Evolutionary conservation across 2,329 filamentous ascomycete genomes (phyloP), one percentile per base, ranked within the genome.

Genomic region (Colletotrichum spaethianum): DNA sequence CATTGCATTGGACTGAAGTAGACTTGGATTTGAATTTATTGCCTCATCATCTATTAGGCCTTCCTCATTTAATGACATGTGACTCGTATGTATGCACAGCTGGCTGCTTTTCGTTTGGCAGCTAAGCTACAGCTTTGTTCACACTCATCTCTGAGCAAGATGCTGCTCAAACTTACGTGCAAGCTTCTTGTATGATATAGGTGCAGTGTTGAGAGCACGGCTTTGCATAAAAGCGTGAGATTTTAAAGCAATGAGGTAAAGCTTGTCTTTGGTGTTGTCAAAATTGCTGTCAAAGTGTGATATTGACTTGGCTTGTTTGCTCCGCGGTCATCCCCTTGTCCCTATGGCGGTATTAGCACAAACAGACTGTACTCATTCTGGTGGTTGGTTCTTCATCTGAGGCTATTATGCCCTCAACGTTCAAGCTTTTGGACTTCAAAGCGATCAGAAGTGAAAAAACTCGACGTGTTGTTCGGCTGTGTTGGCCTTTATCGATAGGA

Each of bases 201-300:
- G 7, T 36, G 33, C 8, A 36, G 11, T 5, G 8, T 9, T 36
- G 33, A 36, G 4, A 9, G 33, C 33, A 8, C 2, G 33, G 33
- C 8, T 36, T 7, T 36, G 14, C 7, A 18, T 20, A 3, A 2
- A 0, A 0, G 28, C 14, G 3, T 52, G 16, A 5, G 2, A 28
- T 16, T 4, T 12, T 31, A 52, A 55, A n/a, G 28, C 1, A n/a
- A n/a, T 4, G 9, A 55, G 50, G 9, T 5, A 33, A 33, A 14
- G 18, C 1, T 33, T n/a, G 8, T n/a, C 28, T 55, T 55, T 20
- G 16, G 12, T 12, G 16, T 53, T 33, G 18, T 33, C 4, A 1
- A 23, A 20, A 2, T 6, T 55, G 8, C 1, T 31, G 3, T 52
- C 11, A n/a, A 55, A n/a, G 50, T 55, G 50, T 55, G 9, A 4